Conservation (phyloP, 1,284 basidiomycete genomes). For the Acaromyces ingoldii region DNA sequence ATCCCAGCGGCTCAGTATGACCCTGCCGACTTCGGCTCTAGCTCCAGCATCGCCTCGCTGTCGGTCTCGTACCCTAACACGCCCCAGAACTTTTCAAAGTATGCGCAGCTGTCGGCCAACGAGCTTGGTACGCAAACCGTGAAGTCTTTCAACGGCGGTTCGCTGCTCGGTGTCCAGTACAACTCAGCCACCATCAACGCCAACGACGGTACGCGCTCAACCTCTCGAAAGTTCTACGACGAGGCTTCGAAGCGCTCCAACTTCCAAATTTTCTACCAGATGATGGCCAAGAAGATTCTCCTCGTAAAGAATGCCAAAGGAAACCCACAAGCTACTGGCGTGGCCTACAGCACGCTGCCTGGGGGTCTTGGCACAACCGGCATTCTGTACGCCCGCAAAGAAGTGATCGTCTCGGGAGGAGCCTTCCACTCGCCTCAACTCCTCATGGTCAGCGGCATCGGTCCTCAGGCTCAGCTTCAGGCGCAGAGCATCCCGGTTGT, state of each 20-base stretch:
- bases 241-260: slow-evolving; percentile 27
- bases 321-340: slow-evolving; percentile 34
- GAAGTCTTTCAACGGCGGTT: slow-evolving; percentile 35
- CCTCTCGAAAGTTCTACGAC: slow-evolving; percentile 29
- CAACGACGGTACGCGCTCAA: slow-evolving; percentile 18
- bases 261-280: slow-evolving; percentile 35
- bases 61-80: slow-evolving; percentile 30
- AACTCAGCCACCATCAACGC: slow-evolving; percentile 23
- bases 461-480: slow-evolving; percentile 20
- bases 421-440: slow-evolving; percentile 46
- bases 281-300: slow-evolving; percentile 38
- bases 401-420: slow-evolving; percentile 45
- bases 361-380: slow-evolving; percentile 7
- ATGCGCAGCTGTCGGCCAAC: slow-evolving; percentile 19
- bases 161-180: slow-evolving; percentile 47
- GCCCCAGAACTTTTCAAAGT: slow-evolving; percentile 29
- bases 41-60: slow-evolving; percentile 14
- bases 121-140: slow-evolving; percentile 27
- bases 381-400: slow-evolving; percentile 18
- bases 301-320: slow-evolving; percentile 50
- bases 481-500: slow-evolving; percentile 18
- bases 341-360: slow-evolving; percentile 16
- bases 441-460: slow-evolving; percentile 41
- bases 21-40: slow-evolving; percentile 17
- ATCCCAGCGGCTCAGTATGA: slow-evolving; percentile 23